A percentile compares a stretch with the other conserved stretches of the same genome.
phyloP scores from a whole-genome alignment of 1,284 basidiomycete genomes.

The Bondarzewia mesenterica region DNA sequence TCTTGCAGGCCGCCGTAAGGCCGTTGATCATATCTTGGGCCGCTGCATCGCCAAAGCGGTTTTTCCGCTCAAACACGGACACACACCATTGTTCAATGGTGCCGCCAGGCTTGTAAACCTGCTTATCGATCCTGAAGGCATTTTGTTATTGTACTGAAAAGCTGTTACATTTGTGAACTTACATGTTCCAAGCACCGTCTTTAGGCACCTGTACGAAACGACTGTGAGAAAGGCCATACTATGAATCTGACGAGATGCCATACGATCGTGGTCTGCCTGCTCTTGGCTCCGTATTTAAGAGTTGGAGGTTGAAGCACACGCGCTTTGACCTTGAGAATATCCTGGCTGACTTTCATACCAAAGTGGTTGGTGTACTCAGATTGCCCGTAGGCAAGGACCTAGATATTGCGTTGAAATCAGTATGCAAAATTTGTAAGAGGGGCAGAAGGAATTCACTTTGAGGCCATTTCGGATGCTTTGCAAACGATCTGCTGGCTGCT shows the following conservation, averaged over 20 bases:
- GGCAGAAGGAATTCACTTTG: slow-evolving; percentile 27
- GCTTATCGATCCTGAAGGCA: slow-evolving; percentile 49
- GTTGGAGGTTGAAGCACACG: slow-evolving; percentile 54
- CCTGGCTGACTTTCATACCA: slow-evolving; percentile 47
- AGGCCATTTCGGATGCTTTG: slow-evolving; percentile 49
- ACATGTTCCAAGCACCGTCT: slow-evolving; percentile 73
- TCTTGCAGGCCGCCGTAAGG: slow-evolving; percentile 35
- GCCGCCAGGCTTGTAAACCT: slow-evolving; percentile 42
- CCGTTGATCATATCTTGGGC: slow-evolving; percentile 44
- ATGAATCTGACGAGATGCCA: slow-evolving; percentile 14
- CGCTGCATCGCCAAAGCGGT: slow-evolving; percentile 37
- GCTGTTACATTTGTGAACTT: slow-evolving; percentile 6
- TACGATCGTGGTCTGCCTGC: slow-evolving; percentile 46
- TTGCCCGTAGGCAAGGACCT: slow-evolving; percentile 63
- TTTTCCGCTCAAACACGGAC: slow-evolving; percentile 52
- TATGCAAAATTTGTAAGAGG: not conserved
- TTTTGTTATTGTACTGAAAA: not conserved
- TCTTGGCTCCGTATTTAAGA: slow-evolving; percentile 49
- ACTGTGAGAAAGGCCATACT: not conserved
- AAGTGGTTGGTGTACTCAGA: slow-evolving; percentile 68
- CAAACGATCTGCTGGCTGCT: slow-evolving; percentile 53
- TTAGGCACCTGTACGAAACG: slow-evolving; percentile 34
- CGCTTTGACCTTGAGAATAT: slow-evolving; percentile 46
- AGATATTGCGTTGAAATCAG: not conserved
- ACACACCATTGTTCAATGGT: slow-evolving; percentile 49